Evolutionary conservation across 208 protist species (phyloP).

Genomic region (Leishmania major): DNA sequence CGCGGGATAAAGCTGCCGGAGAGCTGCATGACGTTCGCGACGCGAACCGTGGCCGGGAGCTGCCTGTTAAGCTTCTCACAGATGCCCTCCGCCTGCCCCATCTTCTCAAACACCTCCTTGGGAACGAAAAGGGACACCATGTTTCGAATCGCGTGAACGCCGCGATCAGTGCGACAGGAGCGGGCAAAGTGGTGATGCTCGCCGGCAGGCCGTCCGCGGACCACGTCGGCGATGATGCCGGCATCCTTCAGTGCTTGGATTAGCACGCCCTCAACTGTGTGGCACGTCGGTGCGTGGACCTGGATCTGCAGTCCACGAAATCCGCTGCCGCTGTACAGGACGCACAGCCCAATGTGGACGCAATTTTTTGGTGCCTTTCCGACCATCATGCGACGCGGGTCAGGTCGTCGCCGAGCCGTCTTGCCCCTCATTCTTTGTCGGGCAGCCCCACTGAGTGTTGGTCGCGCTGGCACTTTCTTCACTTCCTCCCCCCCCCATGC

Average conservation of each 20-base stretch:
- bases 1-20: constrained; percentile 79
- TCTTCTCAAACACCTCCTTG: constrained; percentile 28
- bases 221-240: constrained; percentile 47
- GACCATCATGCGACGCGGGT: constrained; percentile 38
- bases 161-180: constrained; percentile 84
- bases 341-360: constrained; percentile 63
- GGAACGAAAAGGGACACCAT: constrained; percentile 72
- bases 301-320: constrained; percentile 87
- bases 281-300: constrained; percentile 65
- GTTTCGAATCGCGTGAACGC: constrained; percentile 86
- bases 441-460: not conserved
- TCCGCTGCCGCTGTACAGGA: constrained; percentile 68
- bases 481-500: not conserved
- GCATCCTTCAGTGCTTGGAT: constrained; percentile 73
- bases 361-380: constrained; percentile 62
- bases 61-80: constrained; percentile 37
- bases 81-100: constrained; percentile 38
- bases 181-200: constrained; percentile 66
- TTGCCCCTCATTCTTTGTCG: constrained; percentile 9
- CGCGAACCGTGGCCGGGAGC: constrained; percentile 48
- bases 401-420: constrained; percentile 23
- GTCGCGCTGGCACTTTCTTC: not conserved
- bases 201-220: constrained; percentile 40
- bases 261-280: constrained; percentile 85
- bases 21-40: constrained; percentile 55